Base-by-base conservation (phyloP, 2,329 filamentous ascomycete genomes). In the Monilinia fructicola region DNA sequence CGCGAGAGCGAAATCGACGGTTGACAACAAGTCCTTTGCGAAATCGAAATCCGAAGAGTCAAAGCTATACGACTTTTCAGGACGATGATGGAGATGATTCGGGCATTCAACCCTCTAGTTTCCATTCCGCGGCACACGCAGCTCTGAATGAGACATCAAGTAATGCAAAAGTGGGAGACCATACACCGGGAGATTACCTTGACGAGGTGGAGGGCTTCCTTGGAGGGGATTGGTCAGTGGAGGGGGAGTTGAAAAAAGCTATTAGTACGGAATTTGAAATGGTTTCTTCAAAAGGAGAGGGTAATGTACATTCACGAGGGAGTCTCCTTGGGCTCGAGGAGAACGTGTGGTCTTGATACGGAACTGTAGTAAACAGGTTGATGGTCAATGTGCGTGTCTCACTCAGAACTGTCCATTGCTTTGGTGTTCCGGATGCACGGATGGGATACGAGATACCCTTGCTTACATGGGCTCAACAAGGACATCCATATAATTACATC, bases 111-210 rank as follows among this genome's bases (percentile, higher is more conserved):
- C 4, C 21, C 2, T 50, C 11, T 4, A 38, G 50, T 56, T 46
- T 54, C 40, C n/a, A 21, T 31, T n/a, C 38, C 16, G 46, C 46
- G 35, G 28, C 14, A 52, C 21, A 42, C 4, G 3, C 48, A 26
- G 64, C 83, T 67, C 72, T 83, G 7, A 78, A 78, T 60, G 79
- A 82, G 28, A 53, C 66, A 12, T 70, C 64, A 50, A 67, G 54
- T 6, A 73, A 73, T 56, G 54, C 48, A 14, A 65, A 60, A 42
- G 7, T 50, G 31, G 54, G 28, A 28, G 62, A 48, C 10, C 31
- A 48, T 18, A 14, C 28, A 18, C 7, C 40, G 14, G 46, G 23
- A n/a, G 46, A 64, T 18, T 53, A 48, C 21, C 14, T 58, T 2
- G 48, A 54, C 50, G 69, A 74, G 31, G 69, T 75, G 64, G 72